These are phyloP conservation scores for Phaeotremella fagi DNA, from an alignment of 768 basidiomycete genomes.

Conservation along the genomic window DNA sequence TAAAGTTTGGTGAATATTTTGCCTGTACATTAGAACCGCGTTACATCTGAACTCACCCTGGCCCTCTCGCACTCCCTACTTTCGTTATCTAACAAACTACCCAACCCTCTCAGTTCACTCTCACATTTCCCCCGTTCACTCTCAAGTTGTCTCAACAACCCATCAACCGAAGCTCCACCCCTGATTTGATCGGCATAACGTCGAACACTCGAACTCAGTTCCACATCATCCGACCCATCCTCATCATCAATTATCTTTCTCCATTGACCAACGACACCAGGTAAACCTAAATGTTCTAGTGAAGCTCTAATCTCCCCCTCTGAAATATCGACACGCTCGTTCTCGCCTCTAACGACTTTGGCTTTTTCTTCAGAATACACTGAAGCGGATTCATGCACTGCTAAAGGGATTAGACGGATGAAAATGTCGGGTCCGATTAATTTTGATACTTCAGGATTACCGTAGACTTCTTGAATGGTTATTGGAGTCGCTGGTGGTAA, in stretches of 20 bases:
- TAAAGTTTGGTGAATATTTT: constrained; percentile 80
- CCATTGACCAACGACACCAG: constrained; percentile 53
- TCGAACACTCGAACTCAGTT: constrained; percentile 50
- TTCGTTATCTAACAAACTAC: constrained; percentile 71
- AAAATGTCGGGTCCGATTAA: constrained; percentile 92
- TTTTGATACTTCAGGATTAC: constrained; percentile 83
- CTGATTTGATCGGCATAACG: constrained; percentile 55
- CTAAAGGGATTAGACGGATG: constrained; percentile 75
- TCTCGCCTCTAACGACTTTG: constrained; percentile 81
- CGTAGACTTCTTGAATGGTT: constrained; percentile 86
- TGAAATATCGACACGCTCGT: constrained; percentile 76
- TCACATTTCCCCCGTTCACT: constrained; percentile 58
- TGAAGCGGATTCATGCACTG: constrained; percentile 91
- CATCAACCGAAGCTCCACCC: constrained; percentile 54
- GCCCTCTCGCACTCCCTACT: constrained; percentile 79
- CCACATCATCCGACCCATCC: constrained; percentile 64
- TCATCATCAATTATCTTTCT: constrained; percentile 49
- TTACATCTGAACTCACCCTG: constrained; percentile 51
- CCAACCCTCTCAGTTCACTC: constrained; percentile 60
- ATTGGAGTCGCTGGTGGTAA: constrained; percentile 72
- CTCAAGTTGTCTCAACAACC: constrained; percentile 68
- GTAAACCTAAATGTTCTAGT: constrained; percentile 75
- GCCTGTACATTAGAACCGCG: constrained; percentile 49
- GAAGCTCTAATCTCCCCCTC: constrained; percentile 75
- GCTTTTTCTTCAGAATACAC: constrained; percentile 99